Percentiles rank a stretch among this genome's conserved stretches.
Evolutionary conservation across 345 rosid genomes (phyloP).

Genomic region (Gossypium australe): DNA sequence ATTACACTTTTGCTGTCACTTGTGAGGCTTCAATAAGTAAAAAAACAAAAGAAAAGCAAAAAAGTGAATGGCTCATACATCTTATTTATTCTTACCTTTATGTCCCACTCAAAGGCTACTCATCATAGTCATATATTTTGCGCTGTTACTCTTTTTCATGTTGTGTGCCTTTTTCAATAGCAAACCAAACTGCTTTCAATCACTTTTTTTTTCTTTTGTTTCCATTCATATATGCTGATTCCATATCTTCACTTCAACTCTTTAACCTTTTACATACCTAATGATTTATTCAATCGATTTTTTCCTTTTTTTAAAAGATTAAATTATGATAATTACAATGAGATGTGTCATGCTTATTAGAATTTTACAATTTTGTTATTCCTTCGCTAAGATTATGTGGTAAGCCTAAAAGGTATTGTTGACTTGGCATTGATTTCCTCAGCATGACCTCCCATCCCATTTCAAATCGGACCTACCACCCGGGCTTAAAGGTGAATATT

Average conservation of each 20-base stretch:
- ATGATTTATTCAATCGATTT: neutral
- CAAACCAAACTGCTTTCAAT: neutral
- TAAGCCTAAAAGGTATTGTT: too few species aligned
- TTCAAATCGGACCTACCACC: too few species aligned
- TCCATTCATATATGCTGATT: neutral
- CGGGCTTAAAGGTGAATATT: too few species aligned
- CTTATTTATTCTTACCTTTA: neutral
- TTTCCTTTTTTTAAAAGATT: neutral
- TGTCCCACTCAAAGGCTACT: conserved; percentile 8
- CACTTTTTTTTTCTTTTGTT: neutral
- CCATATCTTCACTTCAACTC: neutral
- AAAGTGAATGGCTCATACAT: neutral
- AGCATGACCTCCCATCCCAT: too few species aligned
- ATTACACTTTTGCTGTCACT: conserved; percentile 3
- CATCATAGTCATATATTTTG: neutral
- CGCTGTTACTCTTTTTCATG: neutral
- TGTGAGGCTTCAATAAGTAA: neutral
- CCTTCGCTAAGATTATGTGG: too few species aligned
- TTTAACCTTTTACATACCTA: neutral
- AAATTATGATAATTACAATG: neutral
- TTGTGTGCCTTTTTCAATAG: neutral
- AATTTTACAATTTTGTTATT: too few species aligned
- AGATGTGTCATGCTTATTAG: neutral
- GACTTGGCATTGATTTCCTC: too few species aligned
- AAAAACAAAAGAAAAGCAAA: neutral